Conservation (phyloP, 371 early-diverging fungal species). For the Mortierella sp. region DNA sequence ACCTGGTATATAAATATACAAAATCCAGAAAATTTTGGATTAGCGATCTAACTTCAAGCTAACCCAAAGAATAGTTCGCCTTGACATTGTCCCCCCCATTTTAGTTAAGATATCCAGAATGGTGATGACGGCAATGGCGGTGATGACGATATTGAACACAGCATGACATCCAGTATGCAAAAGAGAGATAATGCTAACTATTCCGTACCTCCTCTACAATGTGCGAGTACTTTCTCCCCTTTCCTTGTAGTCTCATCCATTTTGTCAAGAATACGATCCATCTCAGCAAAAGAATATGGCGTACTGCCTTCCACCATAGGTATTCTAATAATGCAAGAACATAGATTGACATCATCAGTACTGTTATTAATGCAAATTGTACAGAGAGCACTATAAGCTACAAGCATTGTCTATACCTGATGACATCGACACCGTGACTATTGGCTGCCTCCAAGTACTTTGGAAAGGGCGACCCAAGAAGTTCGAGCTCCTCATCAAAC, state of each 20-base stretch:
- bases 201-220: constrained; percentile 83
- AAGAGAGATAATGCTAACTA: neutral
- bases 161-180: no score
- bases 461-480: constrained; percentile 78
- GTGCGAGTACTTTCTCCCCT: constrained; percentile 76
- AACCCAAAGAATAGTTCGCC: neutral
- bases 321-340: constrained; percentile 51
- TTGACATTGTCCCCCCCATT: neutral
- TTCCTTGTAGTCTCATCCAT: constrained; percentile 64
- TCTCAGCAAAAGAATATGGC: constrained; percentile 73
- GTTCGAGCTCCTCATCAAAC: constrained; percentile 76
- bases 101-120: neutral
- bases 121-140: constrained; percentile 3
- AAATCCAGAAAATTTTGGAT: neutral
- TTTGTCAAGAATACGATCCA: constrained; percentile 66
- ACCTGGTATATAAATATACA: constrained; percentile 56
- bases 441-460: constrained; percentile 72
- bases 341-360: neutral
- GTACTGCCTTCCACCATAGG: constrained; percentile 85
- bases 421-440: constrained; percentile 64
- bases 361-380: no score
- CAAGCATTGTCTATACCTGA: constrained; percentile 52
- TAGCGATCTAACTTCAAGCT: neutral
- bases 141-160: neutral
- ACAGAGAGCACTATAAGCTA: neutral